These are phyloP conservation scores for Trametes villosa DNA, from an alignment of 768 basidiomycete species.

Conservation along the genomic window DNA sequence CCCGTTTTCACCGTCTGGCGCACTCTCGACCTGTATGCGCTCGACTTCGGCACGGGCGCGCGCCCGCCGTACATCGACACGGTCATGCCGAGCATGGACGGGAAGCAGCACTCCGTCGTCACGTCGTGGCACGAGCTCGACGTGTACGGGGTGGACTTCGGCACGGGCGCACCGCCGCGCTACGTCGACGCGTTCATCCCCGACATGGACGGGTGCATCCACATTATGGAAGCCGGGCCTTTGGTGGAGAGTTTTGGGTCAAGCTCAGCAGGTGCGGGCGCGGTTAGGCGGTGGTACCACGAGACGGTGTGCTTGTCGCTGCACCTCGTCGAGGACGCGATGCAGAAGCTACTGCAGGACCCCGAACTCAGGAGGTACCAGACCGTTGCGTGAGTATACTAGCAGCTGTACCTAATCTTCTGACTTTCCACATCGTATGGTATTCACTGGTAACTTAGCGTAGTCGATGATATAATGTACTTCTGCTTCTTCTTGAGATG, in stretches of 20 bases:
- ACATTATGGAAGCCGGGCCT: constrained; percentile 35
- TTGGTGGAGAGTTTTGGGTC: neutral
- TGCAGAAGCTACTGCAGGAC: constrained; percentile 9
- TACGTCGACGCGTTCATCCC: neutral
- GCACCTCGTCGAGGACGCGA: constrained; percentile 2
- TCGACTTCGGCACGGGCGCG: constrained; percentile 39
- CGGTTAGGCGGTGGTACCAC: constrained; percentile 8
- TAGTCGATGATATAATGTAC: neutral
- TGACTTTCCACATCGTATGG: too few species aligned
- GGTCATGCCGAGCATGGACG: constrained; percentile 34
- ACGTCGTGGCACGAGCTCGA: neutral
- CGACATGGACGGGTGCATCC: constrained; percentile 37
- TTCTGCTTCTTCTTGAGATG: neutral
- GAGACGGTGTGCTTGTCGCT: constrained; percentile 14
- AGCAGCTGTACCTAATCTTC: too few species aligned
- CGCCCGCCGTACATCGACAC: constrained; percentile 34
- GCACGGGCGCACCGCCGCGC: too few species aligned
- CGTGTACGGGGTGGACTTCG: neutral
- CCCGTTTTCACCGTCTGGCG: constrained; percentile 42
- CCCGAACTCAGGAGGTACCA: constrained; percentile 5
- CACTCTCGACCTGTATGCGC: constrained; percentile 36
- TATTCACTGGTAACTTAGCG: neutral
- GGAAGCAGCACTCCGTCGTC: neutral
- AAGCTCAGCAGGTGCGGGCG: neutral
- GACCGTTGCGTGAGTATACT: too few species aligned